A percentile compares a stretch with the other conserved stretches of the same genome.
Conservation (phyloP, 441 rosid genomes). For the Eruca vesicaria region DNA sequence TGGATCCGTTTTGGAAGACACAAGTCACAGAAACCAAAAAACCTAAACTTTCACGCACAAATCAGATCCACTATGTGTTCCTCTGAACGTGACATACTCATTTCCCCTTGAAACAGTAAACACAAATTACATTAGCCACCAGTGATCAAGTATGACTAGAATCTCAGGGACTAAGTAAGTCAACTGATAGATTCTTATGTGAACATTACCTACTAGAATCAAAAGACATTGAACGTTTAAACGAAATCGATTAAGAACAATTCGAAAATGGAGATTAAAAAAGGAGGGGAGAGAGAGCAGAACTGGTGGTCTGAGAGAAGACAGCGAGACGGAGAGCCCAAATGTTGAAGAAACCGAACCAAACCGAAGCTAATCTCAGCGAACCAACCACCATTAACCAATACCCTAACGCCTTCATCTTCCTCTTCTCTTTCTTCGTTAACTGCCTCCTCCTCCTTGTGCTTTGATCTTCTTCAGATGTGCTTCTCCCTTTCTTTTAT, state of each 20-base stretch:
- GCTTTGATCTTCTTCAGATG: neutral
- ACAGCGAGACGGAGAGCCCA: constrained; percentile 78
- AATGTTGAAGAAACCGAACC: constrained; percentile 81
- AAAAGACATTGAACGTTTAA: neutral
- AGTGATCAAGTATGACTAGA: neutral
- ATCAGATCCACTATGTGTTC: neutral
- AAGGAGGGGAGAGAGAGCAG: constrained; percentile 2
- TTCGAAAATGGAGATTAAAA: neutral
- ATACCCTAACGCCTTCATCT: constrained; percentile 77
- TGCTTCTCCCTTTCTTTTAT: neutral
- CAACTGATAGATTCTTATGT: constrained; percentile 6
- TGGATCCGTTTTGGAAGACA: neutral
- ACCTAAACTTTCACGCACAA: neutral
- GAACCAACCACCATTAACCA: constrained; percentile 82
- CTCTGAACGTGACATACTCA: constrained; percentile 10
- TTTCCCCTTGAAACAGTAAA: neutral
- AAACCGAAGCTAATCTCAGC: constrained; percentile 74
- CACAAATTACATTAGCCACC: neutral
- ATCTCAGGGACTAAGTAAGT: neutral
- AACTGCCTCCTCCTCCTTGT: neutral
- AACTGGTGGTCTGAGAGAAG: constrained; percentile 71
- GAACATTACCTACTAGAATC: neutral
- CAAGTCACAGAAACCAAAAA: constrained; percentile 3
- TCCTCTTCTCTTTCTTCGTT: neutral
- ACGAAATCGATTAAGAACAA: neutral